Evolutionary conservation across 495 filamentous ascomycete species (phyloP).

Genomic region (Podospora conica): DNA sequence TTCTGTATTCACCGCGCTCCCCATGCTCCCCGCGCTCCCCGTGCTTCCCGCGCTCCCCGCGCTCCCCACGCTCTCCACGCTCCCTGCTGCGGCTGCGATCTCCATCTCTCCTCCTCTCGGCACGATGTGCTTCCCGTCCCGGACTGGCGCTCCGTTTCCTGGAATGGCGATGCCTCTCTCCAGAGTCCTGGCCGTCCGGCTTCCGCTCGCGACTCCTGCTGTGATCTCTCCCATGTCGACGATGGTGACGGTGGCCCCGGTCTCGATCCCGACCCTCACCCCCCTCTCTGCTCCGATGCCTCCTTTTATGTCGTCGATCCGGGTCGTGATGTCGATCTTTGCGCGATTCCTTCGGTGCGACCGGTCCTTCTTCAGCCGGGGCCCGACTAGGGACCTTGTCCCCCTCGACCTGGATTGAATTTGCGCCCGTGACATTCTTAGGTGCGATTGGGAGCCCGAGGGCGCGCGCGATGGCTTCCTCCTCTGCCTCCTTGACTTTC

Average conservation of each 20-base stretch:
- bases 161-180: conserved; percentile 4
- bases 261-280: conserved; percentile 22
- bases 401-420: conserved; percentile 37
- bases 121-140: conserved; percentile 10
- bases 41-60: conserved; percentile 6
- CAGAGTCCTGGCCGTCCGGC: conserved; percentile 10
- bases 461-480: conserved; percentile 78
- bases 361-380: background rate
- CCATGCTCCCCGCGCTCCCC: conserved; percentile 11
- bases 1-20: conserved; percentile 6
- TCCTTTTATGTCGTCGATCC: conserved; percentile 31
- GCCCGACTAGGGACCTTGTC: conserved; percentile 20
- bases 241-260: conserved; percentile 6
- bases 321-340: conserved; percentile 26
- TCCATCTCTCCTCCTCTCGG: conserved; percentile 10
- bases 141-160: conserved; percentile 30
- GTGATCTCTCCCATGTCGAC: conserved; percentile 29
- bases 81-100: conserved; percentile 16
- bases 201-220: conserved; percentile 36
- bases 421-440: conserved; percentile 43
- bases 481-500: conserved; percentile 83
- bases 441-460: conserved; percentile 68
- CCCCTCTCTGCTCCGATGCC: conserved; percentile 30
- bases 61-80: conserved; percentile 6
- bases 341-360: conserved; percentile 7